Conservation (phyloP, 805 yeast species). For the Isabelozyma rhagii region DNA sequence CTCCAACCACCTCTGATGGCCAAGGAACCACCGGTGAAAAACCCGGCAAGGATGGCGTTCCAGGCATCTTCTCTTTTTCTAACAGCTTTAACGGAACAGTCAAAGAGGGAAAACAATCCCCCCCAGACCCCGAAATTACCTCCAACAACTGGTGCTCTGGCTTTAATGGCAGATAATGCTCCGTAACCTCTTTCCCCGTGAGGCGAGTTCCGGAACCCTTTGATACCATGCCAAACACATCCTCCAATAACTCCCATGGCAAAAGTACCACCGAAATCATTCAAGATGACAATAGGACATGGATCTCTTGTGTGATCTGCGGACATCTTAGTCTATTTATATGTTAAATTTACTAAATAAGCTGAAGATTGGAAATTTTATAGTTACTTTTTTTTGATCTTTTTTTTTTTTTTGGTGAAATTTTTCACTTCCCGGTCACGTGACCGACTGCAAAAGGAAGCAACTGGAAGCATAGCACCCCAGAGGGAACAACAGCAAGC, state of each 20-base stretch:
- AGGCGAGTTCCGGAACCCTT: constrained; percentile 98
- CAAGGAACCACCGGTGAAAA: constrained; percentile 95
- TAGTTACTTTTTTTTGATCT: neutral
- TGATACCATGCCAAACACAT: constrained; percentile 97
- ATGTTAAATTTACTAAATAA: neutral
- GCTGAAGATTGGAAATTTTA: neutral
- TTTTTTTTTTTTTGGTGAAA: neutral
- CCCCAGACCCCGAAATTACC: constrained; percentile 99
- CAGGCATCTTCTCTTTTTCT: constrained; percentile 98
- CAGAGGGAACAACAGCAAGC: neutral
- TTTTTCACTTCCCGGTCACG: neutral
- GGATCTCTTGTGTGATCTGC: constrained; percentile 99
- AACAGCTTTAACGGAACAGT: constrained; percentile 91
- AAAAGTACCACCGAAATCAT: constrained; percentile 98
- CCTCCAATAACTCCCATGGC: constrained; percentile 99
- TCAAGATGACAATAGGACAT: constrained; percentile 93
- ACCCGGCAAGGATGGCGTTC: constrained; percentile 97
- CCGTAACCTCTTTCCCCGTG: constrained; percentile 93
- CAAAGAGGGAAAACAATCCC: constrained; percentile 93
- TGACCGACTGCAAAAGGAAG: neutral
- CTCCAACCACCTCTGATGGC: constrained; percentile 99
- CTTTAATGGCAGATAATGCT: constrained; percentile 83
- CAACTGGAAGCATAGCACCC: neutral
- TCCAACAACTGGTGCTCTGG: constrained; percentile 97
- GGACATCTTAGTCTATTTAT: constrained; percentile 48